These are phyloP conservation scores for Pyrrhoderma lamaoense DNA, from an alignment of 1,284 basidiomycete genomes.

Conservation along the genomic window DNA sequence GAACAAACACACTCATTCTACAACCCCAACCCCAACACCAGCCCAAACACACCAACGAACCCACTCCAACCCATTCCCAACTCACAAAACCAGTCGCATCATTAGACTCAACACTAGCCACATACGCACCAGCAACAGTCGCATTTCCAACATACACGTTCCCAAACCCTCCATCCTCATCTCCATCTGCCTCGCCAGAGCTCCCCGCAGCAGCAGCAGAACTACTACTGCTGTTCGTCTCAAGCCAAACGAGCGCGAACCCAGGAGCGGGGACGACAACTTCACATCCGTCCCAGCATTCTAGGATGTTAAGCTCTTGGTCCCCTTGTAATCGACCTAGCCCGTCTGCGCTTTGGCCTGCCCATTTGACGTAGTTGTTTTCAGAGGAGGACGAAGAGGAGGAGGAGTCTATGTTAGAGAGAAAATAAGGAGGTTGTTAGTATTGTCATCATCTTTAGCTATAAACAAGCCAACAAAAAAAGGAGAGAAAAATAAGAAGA, in stretches of 20 bases:
- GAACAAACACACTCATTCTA: background rate
- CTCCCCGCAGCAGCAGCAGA: no score
- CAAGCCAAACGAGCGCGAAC: conserved; percentile 34
- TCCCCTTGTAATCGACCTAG: conserved; percentile 32
- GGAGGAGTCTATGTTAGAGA: no score
- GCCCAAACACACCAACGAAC: background rate
- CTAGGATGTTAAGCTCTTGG: conserved; percentile 32
- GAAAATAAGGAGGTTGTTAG: no score
- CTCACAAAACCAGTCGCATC: background rate
- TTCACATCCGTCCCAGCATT: conserved; percentile 31
- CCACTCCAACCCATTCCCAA: background rate
- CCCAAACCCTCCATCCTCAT: background rate
- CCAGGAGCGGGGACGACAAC: conserved; percentile 39
- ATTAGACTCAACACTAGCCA: background rate
- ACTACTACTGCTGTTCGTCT: conserved; percentile 4
- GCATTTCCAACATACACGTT: conserved; percentile 15
- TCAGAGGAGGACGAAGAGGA: no score
- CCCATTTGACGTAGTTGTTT: conserved; percentile 64
- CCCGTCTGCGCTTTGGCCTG: conserved; percentile 37
- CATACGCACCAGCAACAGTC: conserved; percentile 12
- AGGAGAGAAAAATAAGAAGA: no score
- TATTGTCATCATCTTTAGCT: no score
- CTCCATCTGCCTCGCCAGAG: no score
- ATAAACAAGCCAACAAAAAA: no score
- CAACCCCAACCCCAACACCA: background rate